Conservation (phyloP, 2,329 filamentous ascomycete species). For the Ilyonectria robusta region DNA sequence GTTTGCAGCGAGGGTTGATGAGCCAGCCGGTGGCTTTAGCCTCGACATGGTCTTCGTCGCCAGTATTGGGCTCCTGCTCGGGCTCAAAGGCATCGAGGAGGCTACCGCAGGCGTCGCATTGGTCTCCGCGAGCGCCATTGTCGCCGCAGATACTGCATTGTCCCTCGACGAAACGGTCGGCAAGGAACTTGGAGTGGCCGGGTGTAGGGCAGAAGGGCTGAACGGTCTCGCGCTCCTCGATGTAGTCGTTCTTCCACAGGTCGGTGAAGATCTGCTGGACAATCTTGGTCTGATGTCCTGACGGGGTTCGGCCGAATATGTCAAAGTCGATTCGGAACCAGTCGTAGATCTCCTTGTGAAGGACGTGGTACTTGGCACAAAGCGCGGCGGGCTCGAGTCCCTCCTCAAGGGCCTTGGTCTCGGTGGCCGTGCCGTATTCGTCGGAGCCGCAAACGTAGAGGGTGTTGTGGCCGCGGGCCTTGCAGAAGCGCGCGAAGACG, state of each 20-base stretch:
- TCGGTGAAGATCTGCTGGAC: slow-evolving; percentile 91
- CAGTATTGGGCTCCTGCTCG: slow-evolving; percentile 54
- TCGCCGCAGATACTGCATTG: slow-evolving; percentile 82
- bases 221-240: slow-evolving; percentile 88
- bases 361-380: slow-evolving; percentile 92
- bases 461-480: slow-evolving; percentile 83
- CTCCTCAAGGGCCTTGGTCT: slow-evolving; percentile 94
- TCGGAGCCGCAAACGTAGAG: slow-evolving; percentile 90
- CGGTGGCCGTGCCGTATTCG: slow-evolving; percentile 96
- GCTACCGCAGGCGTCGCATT: slow-evolving; percentile 82
- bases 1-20: slow-evolving; percentile 90
- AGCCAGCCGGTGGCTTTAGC: slow-evolving; percentile 65
- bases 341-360: slow-evolving; percentile 92
- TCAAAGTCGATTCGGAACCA: slow-evolving; percentile 98
- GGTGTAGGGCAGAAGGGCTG: slow-evolving; percentile 87
- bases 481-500: slow-evolving; percentile 86
- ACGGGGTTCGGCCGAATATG: slow-evolving; percentile 94
- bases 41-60: slow-evolving; percentile 52
- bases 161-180: slow-evolving; percentile 89
- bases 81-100: slow-evolving; percentile 79
- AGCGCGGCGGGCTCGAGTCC: slow-evolving; percentile 85
- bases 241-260: slow-evolving; percentile 88
- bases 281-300: slow-evolving; percentile 89
- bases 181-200: slow-evolving; percentile 80
- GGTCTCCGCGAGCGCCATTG: slow-evolving; percentile 79